Percentiles rank a stretch among this genome's conserved stretches.
Evolutionary conservation across 1,284 basidiomycete species (phyloP).

Genomic region (Puccinia horiana): DNA sequence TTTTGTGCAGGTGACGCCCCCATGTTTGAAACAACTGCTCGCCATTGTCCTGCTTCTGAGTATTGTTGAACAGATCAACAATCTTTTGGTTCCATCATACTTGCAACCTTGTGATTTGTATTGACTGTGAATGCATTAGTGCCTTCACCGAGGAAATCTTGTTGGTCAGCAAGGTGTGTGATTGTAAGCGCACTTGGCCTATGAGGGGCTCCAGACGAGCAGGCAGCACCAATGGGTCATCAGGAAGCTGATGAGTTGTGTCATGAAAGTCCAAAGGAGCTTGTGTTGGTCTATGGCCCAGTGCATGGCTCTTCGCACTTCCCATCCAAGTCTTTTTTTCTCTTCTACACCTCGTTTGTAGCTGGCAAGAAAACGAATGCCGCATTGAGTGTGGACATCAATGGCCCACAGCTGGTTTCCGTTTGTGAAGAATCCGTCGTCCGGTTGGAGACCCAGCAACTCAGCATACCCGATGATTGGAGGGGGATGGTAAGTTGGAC

Average conservation of each 20-base stretch:
- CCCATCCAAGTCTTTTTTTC: conserved; percentile 14
- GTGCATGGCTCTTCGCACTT: background rate
- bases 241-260: background rate
- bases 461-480: background rate
- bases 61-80: background rate
- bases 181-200: background rate
- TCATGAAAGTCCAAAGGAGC: background rate
- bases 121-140: background rate
- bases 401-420: background rate
- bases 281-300: conserved; percentile 2
- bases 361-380: background rate
- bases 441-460: background rate
- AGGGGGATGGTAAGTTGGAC: background rate
- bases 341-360: background rate
- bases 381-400: conserved; percentile 14
- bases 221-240: background rate
- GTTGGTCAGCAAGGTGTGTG: background rate
- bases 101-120: background rate
- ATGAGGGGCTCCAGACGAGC: background rate
- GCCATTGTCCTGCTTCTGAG: background rate
- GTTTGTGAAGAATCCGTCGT: conserved; percentile 8
- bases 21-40: background rate
- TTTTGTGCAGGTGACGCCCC: background rate
- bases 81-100: background rate
- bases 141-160: background rate